These are phyloP conservation scores for Crithidia bombi DNA, from an alignment of 208 protist genomes.

Conservation along the genomic window DNA sequence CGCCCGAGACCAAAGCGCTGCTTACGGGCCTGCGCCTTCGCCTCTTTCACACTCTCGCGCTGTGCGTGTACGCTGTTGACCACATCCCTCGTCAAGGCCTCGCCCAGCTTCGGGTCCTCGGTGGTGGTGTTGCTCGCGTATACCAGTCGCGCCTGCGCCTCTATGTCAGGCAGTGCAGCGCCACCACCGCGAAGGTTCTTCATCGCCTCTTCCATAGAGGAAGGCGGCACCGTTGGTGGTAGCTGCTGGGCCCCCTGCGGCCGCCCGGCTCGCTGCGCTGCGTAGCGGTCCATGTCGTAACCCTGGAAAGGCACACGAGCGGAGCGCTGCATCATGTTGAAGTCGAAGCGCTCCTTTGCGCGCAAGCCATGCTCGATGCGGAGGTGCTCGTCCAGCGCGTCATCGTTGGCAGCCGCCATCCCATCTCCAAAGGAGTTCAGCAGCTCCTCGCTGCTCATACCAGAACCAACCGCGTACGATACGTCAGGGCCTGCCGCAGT, in stretches of 20 bases:
- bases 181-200: constrained; percentile 45
- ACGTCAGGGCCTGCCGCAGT: constrained; percentile 22
- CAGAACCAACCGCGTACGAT: constrained; percentile 25
- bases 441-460: constrained; percentile 36
- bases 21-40: constrained; percentile 52
- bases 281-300: constrained; percentile 87
- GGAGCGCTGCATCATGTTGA: constrained; percentile 75
- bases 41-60: constrained; percentile 21
- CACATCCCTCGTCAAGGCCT: constrained; percentile 71
- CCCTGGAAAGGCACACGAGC: constrained; percentile 69
- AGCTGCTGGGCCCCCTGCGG: constrained; percentile 75
- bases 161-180: constrained; percentile 33
- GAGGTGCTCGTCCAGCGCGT: constrained; percentile 65
- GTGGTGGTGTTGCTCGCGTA: constrained; percentile 76
- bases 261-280: constrained; percentile 76
- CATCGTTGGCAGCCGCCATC: constrained; percentile 32
- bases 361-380: constrained; percentile 75
- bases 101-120: constrained; percentile 69
- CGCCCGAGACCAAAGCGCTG: constrained; percentile 88
- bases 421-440: constrained; percentile 20
- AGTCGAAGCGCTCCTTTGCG: constrained; percentile 85
- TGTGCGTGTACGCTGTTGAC: constrained; percentile 41
- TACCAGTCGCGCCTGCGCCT: constrained; percentile 46
- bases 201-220: constrained; percentile 85
- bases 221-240: constrained; percentile 44